Percentiles rank a stretch among this genome's conserved stretches.
Conservation (phyloP, 768 basidiomycete genomes). For the Lentinus brumalis region DNA sequence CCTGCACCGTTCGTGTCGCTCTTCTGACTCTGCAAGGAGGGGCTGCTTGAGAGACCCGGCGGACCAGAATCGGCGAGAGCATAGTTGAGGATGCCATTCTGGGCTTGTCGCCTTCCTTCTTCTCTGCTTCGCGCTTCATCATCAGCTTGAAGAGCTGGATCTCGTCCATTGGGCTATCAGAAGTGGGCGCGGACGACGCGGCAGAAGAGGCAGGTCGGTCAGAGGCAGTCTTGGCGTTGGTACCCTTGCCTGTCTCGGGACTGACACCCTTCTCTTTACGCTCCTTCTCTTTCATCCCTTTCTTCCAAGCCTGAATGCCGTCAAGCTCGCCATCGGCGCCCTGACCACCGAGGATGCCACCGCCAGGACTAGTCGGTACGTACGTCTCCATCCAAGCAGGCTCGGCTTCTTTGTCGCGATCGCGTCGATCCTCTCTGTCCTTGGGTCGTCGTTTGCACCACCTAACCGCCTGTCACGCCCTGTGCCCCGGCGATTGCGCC, state of each 20-base stretch:
- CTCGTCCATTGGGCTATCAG: slow-evolving; percentile 62
- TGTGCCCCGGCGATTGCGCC: slow-evolving; percentile 56
- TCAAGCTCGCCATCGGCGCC: slow-evolving; percentile 69
- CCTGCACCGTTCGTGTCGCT: not conserved
- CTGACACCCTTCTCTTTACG: slow-evolving; percentile 48
- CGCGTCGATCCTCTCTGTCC: slow-evolving; percentile 49
- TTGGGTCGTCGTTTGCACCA: slow-evolving; percentile 51
- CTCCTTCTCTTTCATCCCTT: slow-evolving; percentile 77
- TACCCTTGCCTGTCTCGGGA: slow-evolving; percentile 17
- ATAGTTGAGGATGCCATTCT: slow-evolving; percentile 7
- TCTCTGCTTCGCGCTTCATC: slow-evolving; percentile 77
- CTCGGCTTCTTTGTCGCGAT: slow-evolving; percentile 71
- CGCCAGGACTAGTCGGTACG: slow-evolving; percentile 57
- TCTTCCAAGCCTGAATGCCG: slow-evolving; percentile 87
- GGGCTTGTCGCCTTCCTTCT: slow-evolving; percentile 37
- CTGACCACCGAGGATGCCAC: slow-evolving; percentile 67
- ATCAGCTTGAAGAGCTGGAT: slow-evolving; percentile 82
- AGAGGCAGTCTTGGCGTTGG: not conserved
- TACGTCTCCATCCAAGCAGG: slow-evolving; percentile 94
- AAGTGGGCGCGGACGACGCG: slow-evolving; percentile 9
- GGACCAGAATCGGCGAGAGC: slow-evolving; percentile 6
- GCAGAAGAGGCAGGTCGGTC: slow-evolving; percentile 1
- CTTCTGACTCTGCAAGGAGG: slow-evolving; percentile 9
- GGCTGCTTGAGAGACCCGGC: slow-evolving; percentile 6
- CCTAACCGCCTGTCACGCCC: slow-evolving; percentile 64